Percentiles rank a stretch among this genome's conserved stretches.
Conservation (phyloP, 2,329 filamentous ascomycete species). For the Talaromyces funiculosus region DNA sequence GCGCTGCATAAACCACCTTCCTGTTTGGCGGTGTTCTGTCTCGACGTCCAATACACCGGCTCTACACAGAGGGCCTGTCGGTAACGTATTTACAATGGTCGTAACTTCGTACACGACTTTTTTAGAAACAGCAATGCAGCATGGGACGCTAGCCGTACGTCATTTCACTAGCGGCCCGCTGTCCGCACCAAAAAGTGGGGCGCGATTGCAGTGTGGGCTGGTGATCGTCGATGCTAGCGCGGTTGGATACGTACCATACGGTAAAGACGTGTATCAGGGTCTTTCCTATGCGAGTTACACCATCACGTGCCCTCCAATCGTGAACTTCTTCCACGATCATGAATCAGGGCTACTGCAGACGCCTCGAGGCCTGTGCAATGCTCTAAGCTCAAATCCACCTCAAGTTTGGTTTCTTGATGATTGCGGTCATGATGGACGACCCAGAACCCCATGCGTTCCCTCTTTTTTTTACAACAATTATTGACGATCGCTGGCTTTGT, state of each 20-base stretch:
- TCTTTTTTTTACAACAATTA: background rate
- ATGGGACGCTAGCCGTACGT: slow-evolving; percentile 2
- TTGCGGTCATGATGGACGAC: background rate
- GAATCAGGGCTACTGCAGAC: background rate
- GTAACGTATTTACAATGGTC: background rate
- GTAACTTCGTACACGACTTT: no score
- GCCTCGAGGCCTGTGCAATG: background rate
- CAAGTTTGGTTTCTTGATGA: background rate
- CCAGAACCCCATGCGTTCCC: background rate
- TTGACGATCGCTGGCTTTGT: background rate
- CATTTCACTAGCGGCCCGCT: slow-evolving; percentile 10
- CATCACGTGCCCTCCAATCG: background rate
- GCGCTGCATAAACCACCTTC: background rate
- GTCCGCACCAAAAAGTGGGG: background rate
- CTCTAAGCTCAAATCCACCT: background rate
- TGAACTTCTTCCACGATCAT: no score
- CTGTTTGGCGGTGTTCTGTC: no score
- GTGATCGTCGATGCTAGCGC: slow-evolving; percentile 10
- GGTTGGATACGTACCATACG: background rate
- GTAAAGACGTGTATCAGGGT: background rate
- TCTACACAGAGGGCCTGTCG: background rate
- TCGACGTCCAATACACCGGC: background rate
- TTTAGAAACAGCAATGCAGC: background rate
- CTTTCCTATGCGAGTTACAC: background rate
- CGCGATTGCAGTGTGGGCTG: background rate